A percentile compares a stretch with the other conserved stretches of the same genome.
Conservation (phyloP, 2,329 filamentous ascomycete genomes). For the Triangularia setosa region DNA sequence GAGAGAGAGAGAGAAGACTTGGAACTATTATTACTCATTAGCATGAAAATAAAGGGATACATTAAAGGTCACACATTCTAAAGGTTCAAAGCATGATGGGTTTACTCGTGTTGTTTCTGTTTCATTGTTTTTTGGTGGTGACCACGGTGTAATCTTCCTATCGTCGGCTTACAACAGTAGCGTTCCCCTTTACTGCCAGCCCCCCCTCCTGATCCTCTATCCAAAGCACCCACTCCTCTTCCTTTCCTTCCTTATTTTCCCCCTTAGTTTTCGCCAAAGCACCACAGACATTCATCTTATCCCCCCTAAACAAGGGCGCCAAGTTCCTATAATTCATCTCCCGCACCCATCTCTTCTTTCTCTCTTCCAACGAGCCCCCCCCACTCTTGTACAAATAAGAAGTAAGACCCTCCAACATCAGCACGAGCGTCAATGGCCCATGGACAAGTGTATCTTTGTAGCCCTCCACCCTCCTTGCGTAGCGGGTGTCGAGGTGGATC, state of each 20-base stretch:
- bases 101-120: no score
- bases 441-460: slow-evolving; percentile 77
- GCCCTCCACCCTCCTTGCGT: slow-evolving; percentile 67
- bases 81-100: not conserved
- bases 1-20: no score
- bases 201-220: slow-evolving; percentile 59
- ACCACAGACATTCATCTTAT: slow-evolving; percentile 64
- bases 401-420: slow-evolving; percentile 68
- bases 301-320: slow-evolving; percentile 72
- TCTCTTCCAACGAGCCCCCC: no score
- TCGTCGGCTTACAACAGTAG: slow-evolving; percentile 1
- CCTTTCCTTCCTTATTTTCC: slow-evolving; percentile 37
- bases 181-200: slow-evolving; percentile 57
- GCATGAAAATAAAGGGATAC: not conserved
- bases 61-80: not conserved
- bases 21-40: not conserved
- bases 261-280: slow-evolving; percentile 42
- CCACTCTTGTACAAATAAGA: slow-evolving; percentile 40
- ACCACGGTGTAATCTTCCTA: not conserved
- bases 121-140: no score
- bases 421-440: slow-evolving; percentile 73
- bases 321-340: slow-evolving; percentile 76
- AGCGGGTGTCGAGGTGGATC: slow-evolving; percentile 78
- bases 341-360: not conserved
- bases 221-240: slow-evolving; percentile 60